phyloP scores from a whole-genome alignment of 345 rosid genomes.

The Psidium friedrichsthalianum region DNA sequence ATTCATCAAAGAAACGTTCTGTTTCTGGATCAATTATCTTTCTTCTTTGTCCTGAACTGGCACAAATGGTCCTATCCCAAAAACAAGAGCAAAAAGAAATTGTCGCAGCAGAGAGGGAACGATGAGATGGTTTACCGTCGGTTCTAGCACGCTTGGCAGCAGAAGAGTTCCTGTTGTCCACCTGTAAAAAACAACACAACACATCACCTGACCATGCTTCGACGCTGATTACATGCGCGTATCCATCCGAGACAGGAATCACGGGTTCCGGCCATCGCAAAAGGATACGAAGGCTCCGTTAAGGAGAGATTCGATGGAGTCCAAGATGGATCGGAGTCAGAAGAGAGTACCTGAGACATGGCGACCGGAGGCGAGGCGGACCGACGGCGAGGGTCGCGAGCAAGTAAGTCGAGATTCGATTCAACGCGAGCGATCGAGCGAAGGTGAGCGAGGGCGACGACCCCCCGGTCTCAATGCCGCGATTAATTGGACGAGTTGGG shows the following conservation, averaged over 20 bases:
- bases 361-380: neutral
- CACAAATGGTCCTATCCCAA: neutral
- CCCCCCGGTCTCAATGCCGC: neutral
- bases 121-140: slow-evolving; percentile 42
- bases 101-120: neutral
- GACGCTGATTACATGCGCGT: neutral
- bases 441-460: neutral
- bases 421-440: neutral
- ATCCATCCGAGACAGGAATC: neutral
- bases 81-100: too few species aligned
- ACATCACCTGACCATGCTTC: neutral
- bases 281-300: neutral
- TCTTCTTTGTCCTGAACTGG: neutral
- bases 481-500: neutral
- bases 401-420: neutral
- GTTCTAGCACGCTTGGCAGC: slow-evolving; percentile 94
- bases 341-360: neutral
- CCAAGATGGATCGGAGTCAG: neutral
- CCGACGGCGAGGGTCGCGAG: neutral
- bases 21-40: neutral
- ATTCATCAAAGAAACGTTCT: neutral
- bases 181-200: slow-evolving; percentile 26
- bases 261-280: neutral
- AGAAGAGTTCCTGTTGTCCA: slow-evolving; percentile 83
- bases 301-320: neutral